These are phyloP conservation scores for Epichloe sp. DNA, from an alignment of 2,329 filamentous ascomycete genomes.

Conservation along the genomic window DNA sequence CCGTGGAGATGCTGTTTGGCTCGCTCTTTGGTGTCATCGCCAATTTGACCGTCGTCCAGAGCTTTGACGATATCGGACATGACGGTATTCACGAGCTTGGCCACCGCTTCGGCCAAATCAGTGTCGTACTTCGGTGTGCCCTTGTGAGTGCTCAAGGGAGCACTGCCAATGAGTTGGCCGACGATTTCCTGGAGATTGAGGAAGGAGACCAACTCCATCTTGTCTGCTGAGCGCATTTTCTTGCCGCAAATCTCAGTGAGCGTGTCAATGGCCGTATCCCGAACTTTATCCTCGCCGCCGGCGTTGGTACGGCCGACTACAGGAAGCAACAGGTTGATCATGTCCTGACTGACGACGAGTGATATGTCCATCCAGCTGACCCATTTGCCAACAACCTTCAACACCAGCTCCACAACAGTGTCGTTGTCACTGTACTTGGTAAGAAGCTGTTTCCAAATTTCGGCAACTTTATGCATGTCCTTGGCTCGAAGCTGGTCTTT, in stretches of 20 bases:
- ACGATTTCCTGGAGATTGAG: constrained; percentile 80
- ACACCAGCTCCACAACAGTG: constrained; percentile 68
- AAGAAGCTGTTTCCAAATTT: constrained; percentile 85
- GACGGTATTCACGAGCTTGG: constrained; percentile 86
- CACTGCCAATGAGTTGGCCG: constrained; percentile 70
- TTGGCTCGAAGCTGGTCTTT: constrained; percentile 82
- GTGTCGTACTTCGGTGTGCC: constrained; percentile 83
- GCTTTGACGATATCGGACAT: constrained; percentile 78
- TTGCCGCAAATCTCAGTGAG: constrained; percentile 94
- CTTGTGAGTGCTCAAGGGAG: constrained; percentile 64
- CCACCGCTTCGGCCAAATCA: constrained; percentile 87
- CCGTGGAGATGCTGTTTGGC: constrained; percentile 72
- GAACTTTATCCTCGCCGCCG: constrained; percentile 60
- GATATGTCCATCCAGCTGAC: constrained; percentile 98
- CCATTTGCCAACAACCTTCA: constrained; percentile 92
- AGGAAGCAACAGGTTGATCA: constrained; percentile 74
- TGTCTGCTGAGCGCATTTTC: constrained; percentile 92
- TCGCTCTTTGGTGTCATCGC: constrained; percentile 52
- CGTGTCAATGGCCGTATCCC: constrained; percentile 84
- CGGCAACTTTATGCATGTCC: constrained; percentile 78
- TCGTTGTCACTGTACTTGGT: constrained; percentile 62
- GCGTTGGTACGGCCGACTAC: constrained; percentile 65
- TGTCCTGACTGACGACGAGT: constrained; percentile 77
- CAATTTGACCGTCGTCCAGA: constrained; percentile 53
- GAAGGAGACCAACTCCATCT: constrained; percentile 86